phyloP scores from a whole-genome alignment of 106 monocot species.

The Dendrobium huoshanense region DNA sequence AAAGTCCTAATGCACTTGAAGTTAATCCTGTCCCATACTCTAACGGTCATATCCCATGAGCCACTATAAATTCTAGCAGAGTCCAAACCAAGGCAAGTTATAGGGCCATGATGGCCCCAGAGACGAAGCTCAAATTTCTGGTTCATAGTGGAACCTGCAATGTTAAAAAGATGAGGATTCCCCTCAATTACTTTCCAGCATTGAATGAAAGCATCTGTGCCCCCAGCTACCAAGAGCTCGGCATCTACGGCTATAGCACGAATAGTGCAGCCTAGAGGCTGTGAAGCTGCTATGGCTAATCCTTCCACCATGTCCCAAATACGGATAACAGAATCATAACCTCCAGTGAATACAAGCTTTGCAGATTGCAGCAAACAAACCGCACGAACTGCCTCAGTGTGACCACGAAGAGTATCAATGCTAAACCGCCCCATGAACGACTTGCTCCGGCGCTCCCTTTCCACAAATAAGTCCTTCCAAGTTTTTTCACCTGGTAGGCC shows the following conservation, averaged over 20 bases:
- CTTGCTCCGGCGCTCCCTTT: conserved; percentile 60
- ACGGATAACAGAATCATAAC: conserved; percentile 61
- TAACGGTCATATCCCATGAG: conserved; percentile 81
- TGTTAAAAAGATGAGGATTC: conserved; percentile 39
- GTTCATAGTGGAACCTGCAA: conserved; percentile 17
- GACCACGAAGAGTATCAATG: conserved; percentile 54
- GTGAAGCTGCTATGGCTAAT: conserved; percentile 44
- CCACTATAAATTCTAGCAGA: conserved; percentile 66
- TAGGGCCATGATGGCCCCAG: conserved; percentile 82
- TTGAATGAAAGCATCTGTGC: conserved; percentile 63
- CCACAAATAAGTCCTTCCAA: conserved; percentile 74
- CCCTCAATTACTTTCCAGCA: conserved; percentile 66
- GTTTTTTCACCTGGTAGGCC: conserved; percentile 13
- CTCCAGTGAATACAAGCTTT: conserved; percentile 68
- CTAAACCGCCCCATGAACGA: conserved; percentile 69
- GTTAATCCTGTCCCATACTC: conserved; percentile 51
- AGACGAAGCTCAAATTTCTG: conserved; percentile 38
- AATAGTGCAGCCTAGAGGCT: conserved; percentile 64
- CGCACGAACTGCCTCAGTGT: conserved; percentile 66
- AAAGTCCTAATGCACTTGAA: conserved; percentile 50
- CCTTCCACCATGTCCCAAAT: conserved; percentile 88
- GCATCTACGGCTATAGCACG: conserved; percentile 66
- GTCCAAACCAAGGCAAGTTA: conserved; percentile 74
- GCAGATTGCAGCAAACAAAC: conserved; percentile 45
- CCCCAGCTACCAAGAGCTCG: conserved; percentile 49